Evolutionary conservation across 768 basidiomycete genomes (phyloP), one percentile per base, ranked within the genome.

Genomic region (Russula olivacea): DNA sequence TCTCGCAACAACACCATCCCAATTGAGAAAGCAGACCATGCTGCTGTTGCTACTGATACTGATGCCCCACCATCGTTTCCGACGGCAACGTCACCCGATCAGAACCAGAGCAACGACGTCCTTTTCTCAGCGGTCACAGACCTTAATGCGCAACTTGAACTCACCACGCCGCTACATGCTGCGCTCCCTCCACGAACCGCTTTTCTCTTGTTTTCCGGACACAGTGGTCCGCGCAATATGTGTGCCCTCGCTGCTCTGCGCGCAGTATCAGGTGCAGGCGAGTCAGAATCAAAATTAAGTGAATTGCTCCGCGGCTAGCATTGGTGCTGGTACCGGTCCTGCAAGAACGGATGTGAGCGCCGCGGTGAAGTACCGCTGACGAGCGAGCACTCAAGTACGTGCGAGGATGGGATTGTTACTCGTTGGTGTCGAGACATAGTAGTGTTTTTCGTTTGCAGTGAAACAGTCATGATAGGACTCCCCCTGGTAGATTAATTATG

Each of bases 191-290:
- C 86, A 2, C 83, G 86, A 23, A 92, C 94, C 0, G 93, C 93
- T 0, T 72, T 98, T 23, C 75, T 98, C 58, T 78, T 98, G 43
- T 86, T 97, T 70, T 91, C 89, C 0, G 94, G 95, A 1, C 93
- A 98, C 70, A 85, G 86, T 0, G 91, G 97, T 72, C 94, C 95
- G 0, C 83, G 91, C 0, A 76, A 73, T 8, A 93, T 96, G 91
- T 78, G 88, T 3, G 72, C 79, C 28, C 76, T 98, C 23, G 38
- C 58, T 2, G 47, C 53, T 0, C 47, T 53, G 1, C 63, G 63
- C 10, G 52, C 36, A 63, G 58, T 58, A 47, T 40, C 57, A 53
- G 25, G 56, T 50, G 23, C 57, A 53, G 25, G 56, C 56, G 23
- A 86, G 86, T 67, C 82, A 81, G 6, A 79, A 86, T 55, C 89